phyloP scores from a whole-genome alignment of 768 basidiomycete genomes.

The Boletales sp. region DNA sequence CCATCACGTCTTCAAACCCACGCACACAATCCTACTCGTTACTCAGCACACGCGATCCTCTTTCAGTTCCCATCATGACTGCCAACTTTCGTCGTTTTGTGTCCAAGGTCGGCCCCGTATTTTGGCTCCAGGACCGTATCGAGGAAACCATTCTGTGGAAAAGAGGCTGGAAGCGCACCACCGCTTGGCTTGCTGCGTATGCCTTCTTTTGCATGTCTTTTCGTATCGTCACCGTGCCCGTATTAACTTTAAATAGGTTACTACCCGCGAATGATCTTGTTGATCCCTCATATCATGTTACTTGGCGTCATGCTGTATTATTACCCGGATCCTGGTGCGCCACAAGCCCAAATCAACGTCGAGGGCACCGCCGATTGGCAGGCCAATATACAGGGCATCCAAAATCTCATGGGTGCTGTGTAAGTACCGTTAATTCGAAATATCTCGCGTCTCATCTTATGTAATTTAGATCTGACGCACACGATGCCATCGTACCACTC shows the following conservation, averaged over 20 bases:
- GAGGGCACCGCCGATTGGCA: constrained; percentile 80
- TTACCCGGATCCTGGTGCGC: constrained; percentile 43
- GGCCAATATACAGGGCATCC: constrained; percentile 84
- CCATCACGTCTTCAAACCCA: constrained; percentile 18
- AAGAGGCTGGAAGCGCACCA: constrained; percentile 67
- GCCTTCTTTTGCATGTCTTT: constrained; percentile 69
- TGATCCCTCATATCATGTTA: constrained; percentile 62
- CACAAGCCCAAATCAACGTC: constrained; percentile 34
- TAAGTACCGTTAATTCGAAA: constrained; percentile 34
- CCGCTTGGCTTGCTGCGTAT: constrained; percentile 73
- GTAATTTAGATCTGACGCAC: constrained; percentile 51
- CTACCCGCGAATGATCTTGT: constrained; percentile 67
- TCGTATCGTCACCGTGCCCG: too few species aligned
- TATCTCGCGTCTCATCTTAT: not conserved
- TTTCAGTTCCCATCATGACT: constrained; percentile 75
- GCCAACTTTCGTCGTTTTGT: constrained; percentile 69
- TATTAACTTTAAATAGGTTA: constrained; percentile 47
- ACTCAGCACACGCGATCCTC: constrained; percentile 58
- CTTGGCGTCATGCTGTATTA: constrained; percentile 65
- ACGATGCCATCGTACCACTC: constrained; percentile 52
- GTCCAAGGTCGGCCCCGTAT: constrained; percentile 69
- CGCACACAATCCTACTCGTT: too few species aligned
- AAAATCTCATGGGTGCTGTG: constrained; percentile 87
- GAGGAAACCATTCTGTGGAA: constrained; percentile 88
- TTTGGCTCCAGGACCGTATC: constrained; percentile 86